Conservation (phyloP, 1,284 basidiomycete species). For the Moniliella sp. region DNA sequence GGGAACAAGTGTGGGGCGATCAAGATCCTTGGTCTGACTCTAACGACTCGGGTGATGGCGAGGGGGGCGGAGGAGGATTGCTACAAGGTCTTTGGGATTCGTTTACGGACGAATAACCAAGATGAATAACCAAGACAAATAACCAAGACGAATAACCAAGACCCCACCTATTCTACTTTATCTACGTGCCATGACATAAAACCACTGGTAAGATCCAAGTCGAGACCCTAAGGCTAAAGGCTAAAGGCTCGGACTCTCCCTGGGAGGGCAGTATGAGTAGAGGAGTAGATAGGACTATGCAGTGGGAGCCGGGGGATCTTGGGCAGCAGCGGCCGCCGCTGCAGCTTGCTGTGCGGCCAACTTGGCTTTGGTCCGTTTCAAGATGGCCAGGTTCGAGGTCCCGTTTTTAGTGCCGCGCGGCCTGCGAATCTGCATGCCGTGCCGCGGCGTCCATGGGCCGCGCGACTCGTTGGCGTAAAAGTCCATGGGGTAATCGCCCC, state of each 20-base stretch:
- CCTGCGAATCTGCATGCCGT: constrained; percentile 15
- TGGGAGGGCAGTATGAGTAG: no score
- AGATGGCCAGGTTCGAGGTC: not conserved
- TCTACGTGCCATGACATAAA: no score
- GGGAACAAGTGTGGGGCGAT: constrained; percentile 2
- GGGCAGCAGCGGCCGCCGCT: no score
- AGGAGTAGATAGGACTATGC: no score
- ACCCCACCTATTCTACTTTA: no score
- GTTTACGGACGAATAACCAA: no score
- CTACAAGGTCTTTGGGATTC: not conserved
- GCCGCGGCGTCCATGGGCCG: constrained; percentile 37
- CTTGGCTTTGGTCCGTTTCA: not conserved
- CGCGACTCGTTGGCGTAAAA: constrained; percentile 61
- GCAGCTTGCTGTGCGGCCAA: not conserved
- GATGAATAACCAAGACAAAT: no score
- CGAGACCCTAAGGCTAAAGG: no score
- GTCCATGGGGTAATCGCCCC: constrained; percentile 69
- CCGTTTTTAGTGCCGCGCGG: not conserved
- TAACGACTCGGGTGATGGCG: not conserved
- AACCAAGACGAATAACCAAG: no score
- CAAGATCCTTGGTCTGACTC: constrained; percentile 1
- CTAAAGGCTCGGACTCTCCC: no score
- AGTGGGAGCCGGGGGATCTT: no score
- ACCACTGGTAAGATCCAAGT: no score
- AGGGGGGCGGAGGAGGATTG: constrained; percentile 1